Conservation (phyloP, 805 yeast genomes). For the Starmerella bombicola region DNA sequence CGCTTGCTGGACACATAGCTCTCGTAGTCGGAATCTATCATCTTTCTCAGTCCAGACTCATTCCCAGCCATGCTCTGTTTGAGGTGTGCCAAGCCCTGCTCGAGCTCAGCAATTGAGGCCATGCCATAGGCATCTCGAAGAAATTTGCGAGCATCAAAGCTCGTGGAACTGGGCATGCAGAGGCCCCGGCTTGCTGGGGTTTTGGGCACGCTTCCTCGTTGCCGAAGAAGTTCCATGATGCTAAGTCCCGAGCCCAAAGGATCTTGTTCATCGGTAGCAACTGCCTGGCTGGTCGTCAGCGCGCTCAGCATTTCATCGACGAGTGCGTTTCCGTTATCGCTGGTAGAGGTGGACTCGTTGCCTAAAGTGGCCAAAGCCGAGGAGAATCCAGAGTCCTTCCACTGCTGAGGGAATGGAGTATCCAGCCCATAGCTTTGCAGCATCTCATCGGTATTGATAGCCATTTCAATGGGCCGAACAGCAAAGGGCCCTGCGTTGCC, state of each 20-base stretch:
- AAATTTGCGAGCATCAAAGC: conserved; percentile 46
- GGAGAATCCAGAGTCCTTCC: conserved; percentile 15
- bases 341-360: conserved; percentile 4
- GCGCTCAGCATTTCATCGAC: conserved; percentile 23
- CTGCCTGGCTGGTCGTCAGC: conserved; percentile 13
- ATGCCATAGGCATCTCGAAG: conserved; percentile 44
- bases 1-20: conserved; percentile 55
- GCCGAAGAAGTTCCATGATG: conserved; percentile 33
- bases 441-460: conserved; percentile 10
- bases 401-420: conserved; percentile 17
- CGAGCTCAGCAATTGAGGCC: conserved; percentile 42
- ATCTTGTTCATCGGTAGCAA: conserved; percentile 35
- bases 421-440: conserved; percentile 19
- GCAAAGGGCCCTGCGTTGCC: too few relatives aligned
- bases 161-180: conserved; percentile 41
- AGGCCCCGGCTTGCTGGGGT: conserved; percentile 32
- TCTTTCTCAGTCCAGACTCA: conserved; percentile 35
- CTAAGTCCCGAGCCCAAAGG: conserved; percentile 46
- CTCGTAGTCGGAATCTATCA: conserved; percentile 49
- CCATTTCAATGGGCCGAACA: too few relatives aligned
- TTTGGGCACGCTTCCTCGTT: neutral
- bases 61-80: conserved; percentile 40
- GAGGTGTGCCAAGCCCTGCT: conserved; percentile 37
- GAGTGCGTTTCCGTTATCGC: conserved; percentile 19
- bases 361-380: conserved; percentile 13